Conservation (phyloP, 768 basidiomycete genomes). For the Leccinum aurantiacum region DNA sequence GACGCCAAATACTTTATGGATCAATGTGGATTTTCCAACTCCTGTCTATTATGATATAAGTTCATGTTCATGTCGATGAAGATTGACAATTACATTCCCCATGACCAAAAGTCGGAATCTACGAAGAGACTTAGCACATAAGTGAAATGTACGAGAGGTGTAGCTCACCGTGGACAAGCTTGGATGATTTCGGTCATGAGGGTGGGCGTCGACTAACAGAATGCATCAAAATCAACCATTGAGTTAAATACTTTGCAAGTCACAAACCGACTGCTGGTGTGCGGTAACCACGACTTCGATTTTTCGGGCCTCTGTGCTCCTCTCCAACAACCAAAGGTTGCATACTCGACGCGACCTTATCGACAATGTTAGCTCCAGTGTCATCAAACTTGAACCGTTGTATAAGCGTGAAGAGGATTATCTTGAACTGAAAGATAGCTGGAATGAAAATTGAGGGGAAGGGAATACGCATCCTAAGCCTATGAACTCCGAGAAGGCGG, state of each 20-base stretch:
- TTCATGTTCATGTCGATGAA: not conserved
- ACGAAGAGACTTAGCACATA: not conserved
- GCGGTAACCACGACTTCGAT: constrained; percentile 11
- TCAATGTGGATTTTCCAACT: constrained; percentile 13
- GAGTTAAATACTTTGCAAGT: not conserved
- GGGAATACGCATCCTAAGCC: not conserved
- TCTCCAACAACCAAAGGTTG: constrained; percentile 10
- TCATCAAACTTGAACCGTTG: constrained; percentile 6
- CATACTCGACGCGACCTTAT: constrained; percentile 7
- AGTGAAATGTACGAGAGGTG: not conserved
- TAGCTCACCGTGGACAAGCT: constrained; percentile 6
- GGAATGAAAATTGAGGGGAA: too few species aligned
- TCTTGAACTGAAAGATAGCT: constrained; percentile 10
- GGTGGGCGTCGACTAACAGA: not conserved
- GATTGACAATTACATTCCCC: constrained; percentile 10
- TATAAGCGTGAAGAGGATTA: constrained; percentile 3
- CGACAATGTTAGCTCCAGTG: not conserved
- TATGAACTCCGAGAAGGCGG: not conserved
- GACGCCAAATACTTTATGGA: too few species aligned
- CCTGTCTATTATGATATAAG: constrained; percentile 7
- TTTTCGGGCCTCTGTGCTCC: constrained; percentile 6
- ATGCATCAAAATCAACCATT: not conserved
- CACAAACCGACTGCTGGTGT: constrained; percentile 3
- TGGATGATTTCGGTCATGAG: too few species aligned
- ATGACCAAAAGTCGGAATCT: constrained; percentile 19